Base-by-base conservation (phyloP, 2,329 filamentous ascomycete species). In the Neofusicoccum umdonicola region DNA sequence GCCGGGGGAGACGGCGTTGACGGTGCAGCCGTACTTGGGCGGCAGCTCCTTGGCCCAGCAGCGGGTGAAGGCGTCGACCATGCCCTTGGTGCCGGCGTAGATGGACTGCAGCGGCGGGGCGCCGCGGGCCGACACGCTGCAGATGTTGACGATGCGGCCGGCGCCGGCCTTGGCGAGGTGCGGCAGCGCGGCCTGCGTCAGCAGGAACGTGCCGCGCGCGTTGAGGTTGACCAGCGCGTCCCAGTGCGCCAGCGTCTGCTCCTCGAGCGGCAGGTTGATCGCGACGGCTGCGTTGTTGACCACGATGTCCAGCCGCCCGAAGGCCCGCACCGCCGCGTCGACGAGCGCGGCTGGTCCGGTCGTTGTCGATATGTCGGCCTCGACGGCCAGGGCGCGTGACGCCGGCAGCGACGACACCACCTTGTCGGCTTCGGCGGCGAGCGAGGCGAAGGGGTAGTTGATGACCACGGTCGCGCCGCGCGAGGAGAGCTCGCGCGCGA, bases 41-140 rank as follows among this genome's bases (percentile, higher is more conserved):
- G 80, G 78, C 41, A 82, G 70, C 66, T 83, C 81, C 69, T 78
- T 80, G 8, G 76, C 76, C 78, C 81, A 82, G 45, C 74, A 75
- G 27, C 74, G 71, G 0, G 81, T 83, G 63, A 83, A 81, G 2
- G 74, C 76, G 66, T 83, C 81, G 0, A 82, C 74, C 79, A 82
- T 82, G n/a, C 79, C 80, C 68, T 83, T 83, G 8, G 79, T 82
- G 0, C 80, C 81, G 3, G 80, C 79, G 68, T 83, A 83, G 65
- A 83, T 80, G n/a, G 79, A 82, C 67, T 80, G 78, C 65, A 73
- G 69, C 9, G 76, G 63, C 6, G 77, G 76, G 2, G 73, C 73
- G 15, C 67, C 76, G 5, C 75, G 71, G 35, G 77, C 71, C 13
- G 75, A 76, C 39, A 78, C 74, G 63, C 74, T 78, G 34, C 71